These are phyloP conservation scores for Ascocoryne sarcoides DNA, from an alignment of 2,329 filamentous ascomycete species.

Conservation along the genomic window DNA sequence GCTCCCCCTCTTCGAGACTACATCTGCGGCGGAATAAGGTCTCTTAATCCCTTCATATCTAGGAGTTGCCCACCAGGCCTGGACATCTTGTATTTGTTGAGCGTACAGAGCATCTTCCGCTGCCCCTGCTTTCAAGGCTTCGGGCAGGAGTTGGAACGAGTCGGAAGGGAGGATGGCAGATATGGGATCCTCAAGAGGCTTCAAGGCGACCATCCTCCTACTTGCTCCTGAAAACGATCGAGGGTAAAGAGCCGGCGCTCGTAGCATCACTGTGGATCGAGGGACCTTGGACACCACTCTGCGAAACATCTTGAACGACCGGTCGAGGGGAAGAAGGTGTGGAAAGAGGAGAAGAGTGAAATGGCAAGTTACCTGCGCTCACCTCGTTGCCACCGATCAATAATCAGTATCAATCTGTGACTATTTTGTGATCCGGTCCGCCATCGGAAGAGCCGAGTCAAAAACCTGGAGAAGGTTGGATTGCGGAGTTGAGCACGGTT, in stretches of 20 bases:
- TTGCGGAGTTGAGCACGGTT: background rate
- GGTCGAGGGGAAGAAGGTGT: slow-evolving; percentile 2
- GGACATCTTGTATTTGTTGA: slow-evolving; percentile 73
- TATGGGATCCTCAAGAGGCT: slow-evolving; percentile 22
- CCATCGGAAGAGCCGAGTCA: slow-evolving; percentile 9
- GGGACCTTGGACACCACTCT: slow-evolving; percentile 21
- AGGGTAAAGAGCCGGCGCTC: slow-evolving; percentile 9
- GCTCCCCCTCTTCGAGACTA: slow-evolving; percentile 86
- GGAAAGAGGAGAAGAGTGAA: slow-evolving; percentile 2
- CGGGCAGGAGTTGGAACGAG: slow-evolving; percentile 77
- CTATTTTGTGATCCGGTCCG: slow-evolving; percentile 6
- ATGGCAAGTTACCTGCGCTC: slow-evolving; percentile 4
- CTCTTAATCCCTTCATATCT: slow-evolving; percentile 85
- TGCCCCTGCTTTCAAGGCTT: slow-evolving; percentile 64
- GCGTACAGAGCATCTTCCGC: slow-evolving; percentile 82
- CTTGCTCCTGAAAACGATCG: slow-evolving; percentile 19
- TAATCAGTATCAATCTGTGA: no score
- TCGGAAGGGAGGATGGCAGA: slow-evolving; percentile 42
- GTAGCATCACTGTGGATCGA: slow-evolving; percentile 17
- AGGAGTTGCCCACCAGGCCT: slow-evolving; percentile 82
- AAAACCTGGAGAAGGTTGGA: background rate
- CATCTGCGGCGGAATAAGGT: slow-evolving; percentile 81
- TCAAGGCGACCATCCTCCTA: slow-evolving; percentile 19
- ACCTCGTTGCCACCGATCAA: no score
- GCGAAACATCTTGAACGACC: slow-evolving; percentile 23